These are phyloP conservation scores for Cornus suecica DNA, from an alignment of 148 eudicot genomes.

Conservation along the genomic window DNA sequence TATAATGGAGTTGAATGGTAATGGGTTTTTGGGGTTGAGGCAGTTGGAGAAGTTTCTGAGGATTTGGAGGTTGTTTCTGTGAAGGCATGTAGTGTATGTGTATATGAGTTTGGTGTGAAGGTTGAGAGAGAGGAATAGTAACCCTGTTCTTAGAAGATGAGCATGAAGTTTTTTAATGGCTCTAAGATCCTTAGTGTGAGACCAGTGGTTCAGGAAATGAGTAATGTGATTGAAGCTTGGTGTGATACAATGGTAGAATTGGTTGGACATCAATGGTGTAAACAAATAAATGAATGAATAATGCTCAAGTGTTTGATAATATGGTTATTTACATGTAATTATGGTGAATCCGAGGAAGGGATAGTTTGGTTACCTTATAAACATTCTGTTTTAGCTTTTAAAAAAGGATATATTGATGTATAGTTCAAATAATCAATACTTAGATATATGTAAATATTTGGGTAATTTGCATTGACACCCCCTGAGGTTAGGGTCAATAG, in stretches of 20 bases:
- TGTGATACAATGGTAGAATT: background rate
- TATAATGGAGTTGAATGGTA: conserved; percentile 49
- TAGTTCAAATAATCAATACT: no score
- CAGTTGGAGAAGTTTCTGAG: conserved; percentile 39
- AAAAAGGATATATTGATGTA: no score
- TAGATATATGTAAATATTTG: no score
- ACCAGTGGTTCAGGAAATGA: conserved; percentile 27
- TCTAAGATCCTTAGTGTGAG: conserved; percentile 30
- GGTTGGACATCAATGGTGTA: conserved; percentile 10
- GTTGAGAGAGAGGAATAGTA: conserved; percentile 30
- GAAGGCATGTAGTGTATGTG: conserved; percentile 34
- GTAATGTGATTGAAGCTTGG: conserved; percentile 15
- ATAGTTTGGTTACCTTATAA: no score
- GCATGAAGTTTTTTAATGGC: conserved; percentile 45
- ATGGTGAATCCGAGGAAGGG: no score
- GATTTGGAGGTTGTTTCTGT: conserved; percentile 17
- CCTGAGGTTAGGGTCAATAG: no score
- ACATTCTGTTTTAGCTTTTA: no score
- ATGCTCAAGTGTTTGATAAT: background rate
- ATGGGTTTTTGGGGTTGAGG: conserved; percentile 36
- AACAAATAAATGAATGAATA: background rate
- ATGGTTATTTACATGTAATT: no score
- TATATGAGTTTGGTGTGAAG: conserved; percentile 43
- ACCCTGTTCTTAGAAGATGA: conserved; percentile 38
- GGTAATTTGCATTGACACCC: no score